phyloP scores from a whole-genome alignment of 305 asterid species.

The Striga hermonthica region DNA sequence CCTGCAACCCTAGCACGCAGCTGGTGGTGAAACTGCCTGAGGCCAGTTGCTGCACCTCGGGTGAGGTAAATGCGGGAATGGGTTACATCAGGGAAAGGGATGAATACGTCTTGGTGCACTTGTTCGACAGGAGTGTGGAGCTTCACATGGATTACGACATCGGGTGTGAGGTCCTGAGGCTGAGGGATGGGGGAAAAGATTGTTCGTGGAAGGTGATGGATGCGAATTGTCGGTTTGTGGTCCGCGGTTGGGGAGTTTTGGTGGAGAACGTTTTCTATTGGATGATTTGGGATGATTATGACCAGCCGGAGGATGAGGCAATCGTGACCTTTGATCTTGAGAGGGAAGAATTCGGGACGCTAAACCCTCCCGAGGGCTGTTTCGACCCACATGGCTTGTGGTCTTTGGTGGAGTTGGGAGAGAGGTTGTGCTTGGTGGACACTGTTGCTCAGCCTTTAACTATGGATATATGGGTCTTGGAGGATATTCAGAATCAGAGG shows the following conservation, averaged over 20 bases:
- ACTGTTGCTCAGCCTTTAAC: slow-evolving; percentile 32
- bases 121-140: slow-evolving; percentile 49
- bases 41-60: slow-evolving; percentile 45
- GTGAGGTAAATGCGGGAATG: slow-evolving; percentile 49
- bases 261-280: slow-evolving; percentile 53
- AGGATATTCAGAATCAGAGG: slow-evolving; percentile 38
- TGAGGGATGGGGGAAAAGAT: slow-evolving; percentile 33
- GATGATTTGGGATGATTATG: slow-evolving; percentile 59
- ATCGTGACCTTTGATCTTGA: slow-evolving; percentile 49
- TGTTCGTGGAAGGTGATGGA: slow-evolving; percentile 47
- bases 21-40: slow-evolving; percentile 41
- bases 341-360: slow-evolving; percentile 44
- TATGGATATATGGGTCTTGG: slow-evolving; percentile 56
- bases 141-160: slow-evolving; percentile 47
- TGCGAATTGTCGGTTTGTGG: slow-evolving; percentile 44
- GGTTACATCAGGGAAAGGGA: slow-evolving; percentile 45
- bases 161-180: slow-evolving; percentile 52
- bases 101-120: slow-evolving; percentile 53
- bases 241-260: slow-evolving; percentile 60
- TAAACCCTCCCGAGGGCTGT: slow-evolving; percentile 47
- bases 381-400: slow-evolving; percentile 47
- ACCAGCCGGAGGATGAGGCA: slow-evolving; percentile 43
- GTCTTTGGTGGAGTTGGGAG: slow-evolving; percentile 54
- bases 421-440: slow-evolving; percentile 51
- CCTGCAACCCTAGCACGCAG: slow-evolving; percentile 54